Base-by-base conservation (phyloP, 176 grass and related monocot genomes). In the Panicum miliaceum region DNA sequence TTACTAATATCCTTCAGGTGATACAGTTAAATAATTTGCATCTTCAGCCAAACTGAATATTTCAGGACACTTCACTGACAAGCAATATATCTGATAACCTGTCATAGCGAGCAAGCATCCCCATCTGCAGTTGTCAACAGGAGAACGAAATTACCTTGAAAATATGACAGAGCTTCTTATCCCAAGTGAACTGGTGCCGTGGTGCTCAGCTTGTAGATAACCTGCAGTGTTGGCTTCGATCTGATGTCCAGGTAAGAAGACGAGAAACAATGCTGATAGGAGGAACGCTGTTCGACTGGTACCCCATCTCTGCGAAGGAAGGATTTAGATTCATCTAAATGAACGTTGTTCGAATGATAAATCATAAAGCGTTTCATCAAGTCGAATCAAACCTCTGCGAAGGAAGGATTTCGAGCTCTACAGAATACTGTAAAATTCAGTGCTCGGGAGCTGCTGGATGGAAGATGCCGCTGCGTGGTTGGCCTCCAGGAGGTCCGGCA, bases 151-250 rank as follows among this genome's bases (percentile, higher is more conserved):
- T 51, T 87, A 94, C 90, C 92, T 94, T 94, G 66, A 97, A 86
- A 51, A 89, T 88, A 73, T 90, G 76, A 32, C 85, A 92, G 18
- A 97, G 90, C 77, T 94, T 97, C 81, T 97, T 94, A 88, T 94
- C 90, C 94, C 88, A 97, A 79, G 90, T 0, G 87, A 68, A 65
- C 66, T 66, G 3, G 88, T 85, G 38, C 7, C n/a, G n/a, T n/a
- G n/a, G n/a, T 41, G 51, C 92, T 80, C 12, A 94, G 69, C 73
- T 85, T 85, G 41, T 92, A 97, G 41, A 73, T 75, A 0, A 97
- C 80, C 1, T 87, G 81, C 84, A 93, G 85, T 27, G 94, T 89
- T 13, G 87, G 91, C 72, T 97, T 97, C 6, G 87, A 97, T 32
- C 81, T 88, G 15, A 52, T 52, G 16, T 0, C 91, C 91, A 97